Evolutionary conservation across 805 yeast genomes (phyloP), one percentile per base, ranked within the genome.

Genomic region (Barnettozyma wickerhamii): DNA sequence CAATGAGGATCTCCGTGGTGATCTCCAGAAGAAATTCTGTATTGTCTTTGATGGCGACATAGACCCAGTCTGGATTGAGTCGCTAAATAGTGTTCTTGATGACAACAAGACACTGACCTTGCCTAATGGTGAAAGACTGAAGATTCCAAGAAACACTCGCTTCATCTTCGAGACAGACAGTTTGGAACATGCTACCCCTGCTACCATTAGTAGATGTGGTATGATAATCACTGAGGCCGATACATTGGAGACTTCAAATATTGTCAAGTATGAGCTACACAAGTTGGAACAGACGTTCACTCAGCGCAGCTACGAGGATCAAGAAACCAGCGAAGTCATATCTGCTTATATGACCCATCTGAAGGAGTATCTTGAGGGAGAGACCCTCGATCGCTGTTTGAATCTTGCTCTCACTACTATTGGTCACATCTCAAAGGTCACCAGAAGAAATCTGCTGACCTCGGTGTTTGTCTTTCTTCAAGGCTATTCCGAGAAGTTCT

Each of bases 1-100:
- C 1, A 57, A 56, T 20, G 73, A 70, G 4, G 80, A 80, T 46
- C 49, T 74, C 13, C 64, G 84, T 33, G 88, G 87, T 1, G 90
- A 84, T 46, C 50, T 57, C 7, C 47, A 63, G 2, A 77, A 73
- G 43, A 59, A 69, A 3, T 70, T 79, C 13, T 89, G 95, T 93
- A 72, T 91, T 43, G 72, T 90, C 0, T 84, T 91, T 55, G 97
- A 91, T 61, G 95, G 97, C 30, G 96, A 88, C 51, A 75, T 91
- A 27, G 97, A 91, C 56, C 97, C 98, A 0, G 80, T 77, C 30
- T 91, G 97, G 95, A 87, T 87, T 1, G 98, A 91, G 53, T 83
- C 84, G 41, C 65, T 91, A 48, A 91, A 91, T 64, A 84, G 95
- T 64, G 93, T 89, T 9, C 67, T 91, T 14, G 98, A 91, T 62